phyloP scores from a whole-genome alignment of 192 early-diverging fungal species.

The Backusella australiensis region DNA sequence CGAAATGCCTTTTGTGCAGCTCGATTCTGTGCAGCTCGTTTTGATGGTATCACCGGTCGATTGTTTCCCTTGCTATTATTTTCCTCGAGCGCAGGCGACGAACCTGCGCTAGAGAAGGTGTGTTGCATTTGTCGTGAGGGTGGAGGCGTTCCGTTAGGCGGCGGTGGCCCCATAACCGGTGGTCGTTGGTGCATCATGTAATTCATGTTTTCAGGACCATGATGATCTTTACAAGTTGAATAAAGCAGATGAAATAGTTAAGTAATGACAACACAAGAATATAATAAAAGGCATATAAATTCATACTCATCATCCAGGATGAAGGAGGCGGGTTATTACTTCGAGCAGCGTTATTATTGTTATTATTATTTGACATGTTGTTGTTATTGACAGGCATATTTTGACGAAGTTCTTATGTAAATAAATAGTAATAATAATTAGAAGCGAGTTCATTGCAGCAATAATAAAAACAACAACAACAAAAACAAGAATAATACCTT shows the following conservation, averaged over 20 bases:
- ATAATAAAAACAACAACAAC: not conserved
- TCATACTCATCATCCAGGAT: conserved; percentile 6
- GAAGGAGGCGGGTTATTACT: not conserved
- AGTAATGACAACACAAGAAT: not conserved
- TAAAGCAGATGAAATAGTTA: not conserved
- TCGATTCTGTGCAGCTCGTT: conserved; percentile 87
- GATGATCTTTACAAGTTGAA: not conserved
- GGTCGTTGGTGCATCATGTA: conserved; percentile 3
- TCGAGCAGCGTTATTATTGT: not conserved
- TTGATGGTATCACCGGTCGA: conserved; percentile 41
- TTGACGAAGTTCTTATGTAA: not conserved
- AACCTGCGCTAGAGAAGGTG: not conserved
- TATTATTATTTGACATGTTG: not conserved
- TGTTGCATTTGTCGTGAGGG: not conserved
- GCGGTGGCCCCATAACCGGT: not conserved
- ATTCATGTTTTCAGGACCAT: not conserved
- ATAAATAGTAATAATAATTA: not conserved
- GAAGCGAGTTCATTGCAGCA: not conserved
- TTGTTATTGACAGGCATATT: not conserved
- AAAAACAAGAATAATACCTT: not conserved
- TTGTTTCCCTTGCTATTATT: not conserved
- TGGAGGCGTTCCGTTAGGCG: not conserved
- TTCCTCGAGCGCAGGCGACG: conserved; percentile 1
- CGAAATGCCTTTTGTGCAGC: conserved; percentile 90
- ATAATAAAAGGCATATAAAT: not conserved